These are phyloP conservation scores for Cadophora sp. DNA, from an alignment of 2,329 filamentous ascomycete genomes.

Conservation along the genomic window DNA sequence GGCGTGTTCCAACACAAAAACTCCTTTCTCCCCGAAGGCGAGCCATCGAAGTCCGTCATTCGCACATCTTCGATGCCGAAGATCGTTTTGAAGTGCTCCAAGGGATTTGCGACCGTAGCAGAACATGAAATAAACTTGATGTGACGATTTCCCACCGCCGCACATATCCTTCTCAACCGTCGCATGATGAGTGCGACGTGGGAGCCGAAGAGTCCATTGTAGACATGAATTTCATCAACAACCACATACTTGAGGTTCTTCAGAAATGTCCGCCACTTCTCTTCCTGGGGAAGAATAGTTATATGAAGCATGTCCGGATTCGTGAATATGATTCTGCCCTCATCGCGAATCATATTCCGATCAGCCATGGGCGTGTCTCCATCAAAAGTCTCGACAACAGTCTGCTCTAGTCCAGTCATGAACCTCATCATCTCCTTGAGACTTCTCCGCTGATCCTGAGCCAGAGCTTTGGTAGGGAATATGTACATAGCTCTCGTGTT, in stretches of 20 bases:
- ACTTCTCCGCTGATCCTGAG: conserved; percentile 91
- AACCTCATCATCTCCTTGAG: conserved; percentile 84
- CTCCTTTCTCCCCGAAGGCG: conserved; percentile 89
- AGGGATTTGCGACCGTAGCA: conserved; percentile 92
- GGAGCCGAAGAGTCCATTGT: conserved; percentile 92
- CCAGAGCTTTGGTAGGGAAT: conserved; percentile 95
- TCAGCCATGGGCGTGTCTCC: conserved; percentile 88
- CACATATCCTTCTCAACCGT: conserved; percentile 83
- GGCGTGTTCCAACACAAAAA: conserved; percentile 99
- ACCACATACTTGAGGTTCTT: conserved; percentile 91
- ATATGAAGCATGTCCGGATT: conserved; percentile 98
- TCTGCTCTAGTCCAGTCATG: conserved; percentile 77
- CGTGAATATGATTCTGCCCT: conserved; percentile 92
- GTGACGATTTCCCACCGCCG: conserved; percentile 83
- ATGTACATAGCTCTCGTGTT: conserved; percentile 93
- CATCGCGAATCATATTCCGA: conserved; percentile 81
- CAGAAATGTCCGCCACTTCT: conserved; percentile 86
- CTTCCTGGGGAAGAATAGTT: conserved; percentile 90
- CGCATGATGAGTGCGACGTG: conserved; percentile 97
- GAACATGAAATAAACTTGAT: conserved; percentile 96
- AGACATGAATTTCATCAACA: conserved; percentile 91
- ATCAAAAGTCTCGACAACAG: conserved; percentile 91
- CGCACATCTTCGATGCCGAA: conserved; percentile 85
- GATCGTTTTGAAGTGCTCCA: conserved; percentile 91
- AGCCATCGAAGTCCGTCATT: conserved; percentile 89